phyloP scores from a whole-genome alignment of 1,284 basidiomycete genomes.

The Puccinia hordei region DNA sequence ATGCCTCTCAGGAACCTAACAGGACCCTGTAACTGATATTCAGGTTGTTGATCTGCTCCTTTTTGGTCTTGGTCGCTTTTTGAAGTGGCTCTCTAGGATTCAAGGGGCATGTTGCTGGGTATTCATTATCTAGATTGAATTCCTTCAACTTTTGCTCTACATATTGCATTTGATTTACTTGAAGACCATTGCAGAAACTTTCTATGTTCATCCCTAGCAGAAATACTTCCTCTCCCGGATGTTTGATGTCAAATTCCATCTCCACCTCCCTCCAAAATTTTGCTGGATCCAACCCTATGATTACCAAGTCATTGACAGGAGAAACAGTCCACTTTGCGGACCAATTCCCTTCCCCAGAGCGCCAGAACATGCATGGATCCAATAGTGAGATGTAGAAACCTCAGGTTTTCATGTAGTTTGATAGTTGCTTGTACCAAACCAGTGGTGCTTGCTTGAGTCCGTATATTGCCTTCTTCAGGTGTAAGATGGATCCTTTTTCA shows the following conservation, averaged over 20 bases:
- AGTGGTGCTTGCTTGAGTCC: neutral
- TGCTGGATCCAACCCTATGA: neutral
- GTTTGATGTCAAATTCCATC: conserved; percentile 1
- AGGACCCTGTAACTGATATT: no score
- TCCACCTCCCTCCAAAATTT: neutral
- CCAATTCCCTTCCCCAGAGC: neutral
- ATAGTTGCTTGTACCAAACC: neutral
- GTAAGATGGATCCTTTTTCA: neutral
- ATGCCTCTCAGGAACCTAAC: no score
- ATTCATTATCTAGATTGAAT: neutral
- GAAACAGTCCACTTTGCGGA: neutral
- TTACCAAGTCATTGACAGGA: no score
- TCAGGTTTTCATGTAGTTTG: neutral
- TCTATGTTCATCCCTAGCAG: neutral
- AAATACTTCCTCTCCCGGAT: neutral
- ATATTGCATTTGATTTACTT: conserved; percentile 3
- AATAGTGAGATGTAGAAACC: neutral
- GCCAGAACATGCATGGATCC: conserved; percentile 1
- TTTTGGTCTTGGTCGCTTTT: no score
- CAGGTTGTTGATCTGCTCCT: neutral
- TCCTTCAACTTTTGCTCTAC: neutral
- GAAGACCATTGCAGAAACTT: neutral
- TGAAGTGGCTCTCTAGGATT: neutral
- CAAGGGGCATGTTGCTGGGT: neutral
- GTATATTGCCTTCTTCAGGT: neutral